Evolutionary conservation across 768 basidiomycete genomes (phyloP).

Genomic region (Hypholoma sublateritium): DNA sequence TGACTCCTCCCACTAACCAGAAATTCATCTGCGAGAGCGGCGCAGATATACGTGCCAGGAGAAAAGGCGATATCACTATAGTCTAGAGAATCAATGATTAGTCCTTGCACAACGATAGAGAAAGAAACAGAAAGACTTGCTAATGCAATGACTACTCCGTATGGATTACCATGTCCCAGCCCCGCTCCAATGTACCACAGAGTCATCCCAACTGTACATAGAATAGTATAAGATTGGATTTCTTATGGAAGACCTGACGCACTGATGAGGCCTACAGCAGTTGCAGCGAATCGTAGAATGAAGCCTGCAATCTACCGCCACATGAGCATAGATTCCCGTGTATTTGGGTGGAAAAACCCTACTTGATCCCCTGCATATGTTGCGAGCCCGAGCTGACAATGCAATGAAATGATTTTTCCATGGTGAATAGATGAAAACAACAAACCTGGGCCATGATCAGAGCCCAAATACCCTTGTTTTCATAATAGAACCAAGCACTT

Average conservation of each 20-base stretch:
- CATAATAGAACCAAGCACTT: slow-evolving; percentile 43
- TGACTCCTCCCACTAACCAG: slow-evolving; percentile 40
- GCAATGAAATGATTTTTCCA: background rate
- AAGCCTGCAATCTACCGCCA: slow-evolving; percentile 32
- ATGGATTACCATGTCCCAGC: slow-evolving; percentile 36
- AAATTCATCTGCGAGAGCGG: slow-evolving; percentile 33
- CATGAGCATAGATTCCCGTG: too few species aligned
- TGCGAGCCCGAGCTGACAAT: slow-evolving; percentile 32
- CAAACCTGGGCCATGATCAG: slow-evolving; percentile 45
- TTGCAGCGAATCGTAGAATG: slow-evolving; percentile 32
- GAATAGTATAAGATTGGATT: background rate
- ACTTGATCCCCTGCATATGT: slow-evolving; percentile 46
- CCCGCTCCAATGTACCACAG: slow-evolving; percentile 47
- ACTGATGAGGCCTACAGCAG: slow-evolving; percentile 34
- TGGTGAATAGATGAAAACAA: background rate
- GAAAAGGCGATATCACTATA: slow-evolving; percentile 32
- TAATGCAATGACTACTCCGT: slow-evolving; percentile 40
- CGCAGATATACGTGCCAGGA: slow-evolving; percentile 32
- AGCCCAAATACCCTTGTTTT: slow-evolving; percentile 43
- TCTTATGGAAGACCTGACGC: slow-evolving; percentile 5
- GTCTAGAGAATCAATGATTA: slow-evolving; percentile 30
- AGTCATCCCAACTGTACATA: slow-evolving; percentile 33
- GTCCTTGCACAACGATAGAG: background rate
- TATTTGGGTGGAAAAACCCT: background rate
- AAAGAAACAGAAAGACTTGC: slow-evolving; percentile 22